Percentiles rank a stretch among this genome's conserved stretches.
Conservation (phyloP, 768 basidiomycete species). For the Pisolithus tinctorius region DNA sequence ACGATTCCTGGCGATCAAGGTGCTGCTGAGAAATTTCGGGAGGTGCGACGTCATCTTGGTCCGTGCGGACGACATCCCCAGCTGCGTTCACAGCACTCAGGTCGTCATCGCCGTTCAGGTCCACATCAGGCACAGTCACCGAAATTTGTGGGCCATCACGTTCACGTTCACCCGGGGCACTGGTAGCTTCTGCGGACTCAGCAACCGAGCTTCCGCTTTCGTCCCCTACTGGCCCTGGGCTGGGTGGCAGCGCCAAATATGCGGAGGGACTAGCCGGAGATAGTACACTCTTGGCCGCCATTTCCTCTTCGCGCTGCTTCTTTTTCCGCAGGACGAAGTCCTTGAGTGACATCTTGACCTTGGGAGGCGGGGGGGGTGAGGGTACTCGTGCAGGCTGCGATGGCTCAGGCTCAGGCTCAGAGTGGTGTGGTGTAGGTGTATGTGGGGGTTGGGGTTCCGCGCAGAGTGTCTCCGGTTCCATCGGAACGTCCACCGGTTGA, state of each 20-base stretch:
- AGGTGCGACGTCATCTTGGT: no score
- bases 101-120: no score
- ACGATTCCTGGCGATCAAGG: no score
- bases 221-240: slow-evolving; percentile 19
- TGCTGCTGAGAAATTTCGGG: no score
- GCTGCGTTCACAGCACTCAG: no score
- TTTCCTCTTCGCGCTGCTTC: slow-evolving; percentile 43
- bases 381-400: slow-evolving; percentile 8
- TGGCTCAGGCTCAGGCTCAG: slow-evolving; percentile 10
- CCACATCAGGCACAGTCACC: no score
- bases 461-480: neutral
- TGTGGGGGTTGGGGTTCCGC: neutral
- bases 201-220: slow-evolving; percentile 7
- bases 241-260: slow-evolving; percentile 8
- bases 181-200: neutral
- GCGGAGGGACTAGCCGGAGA: slow-evolving; percentile 17
- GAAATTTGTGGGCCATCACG: neutral
- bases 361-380: slow-evolving; percentile 35
- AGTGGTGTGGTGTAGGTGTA: slow-evolving; percentile 2
- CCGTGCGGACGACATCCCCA: no score
- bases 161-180: neutral
- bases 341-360: slow-evolving; percentile 50
- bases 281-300: slow-evolving; percentile 21
- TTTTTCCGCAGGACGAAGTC: slow-evolving; percentile 53
- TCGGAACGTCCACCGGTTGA: neutral